Evolutionary conservation across 2,329 filamentous ascomycete species (phyloP).

Genomic region (Chaetomium sp.): DNA sequence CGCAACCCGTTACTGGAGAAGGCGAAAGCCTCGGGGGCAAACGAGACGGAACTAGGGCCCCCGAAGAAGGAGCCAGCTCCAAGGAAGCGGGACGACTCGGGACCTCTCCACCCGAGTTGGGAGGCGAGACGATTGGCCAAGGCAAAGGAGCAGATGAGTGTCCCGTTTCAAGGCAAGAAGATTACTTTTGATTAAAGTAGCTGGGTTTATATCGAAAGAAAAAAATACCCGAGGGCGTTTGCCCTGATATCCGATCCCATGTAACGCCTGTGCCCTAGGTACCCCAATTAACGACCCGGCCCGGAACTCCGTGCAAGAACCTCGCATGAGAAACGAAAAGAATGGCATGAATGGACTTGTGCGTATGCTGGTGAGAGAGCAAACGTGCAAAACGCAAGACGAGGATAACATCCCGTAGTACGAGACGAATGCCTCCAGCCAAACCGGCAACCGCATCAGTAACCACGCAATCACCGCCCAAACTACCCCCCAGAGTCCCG

Average conservation of each 20-base stretch:
- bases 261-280: conserved; percentile 3
- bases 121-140: conserved; percentile 64
- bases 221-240: background rate
- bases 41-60: conserved; percentile 15
- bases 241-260: background rate
- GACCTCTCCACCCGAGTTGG: conserved; percentile 65
- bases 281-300: background rate
- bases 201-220: background rate
- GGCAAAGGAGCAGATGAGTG: conserved; percentile 53
- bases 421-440: background rate
- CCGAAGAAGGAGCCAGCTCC: conserved; percentile 27
- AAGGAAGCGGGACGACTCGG: conserved; percentile 39
- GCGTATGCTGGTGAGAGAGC: background rate
- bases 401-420: background rate
- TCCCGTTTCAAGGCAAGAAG: conserved; percentile 59
- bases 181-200: conserved; percentile 49
- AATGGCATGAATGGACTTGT: background rate
- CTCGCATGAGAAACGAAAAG: background rate
- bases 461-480: background rate
- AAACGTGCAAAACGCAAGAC: background rate
- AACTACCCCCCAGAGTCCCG: background rate
- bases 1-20: conserved; percentile 38
- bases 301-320: background rate
- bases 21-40: conserved; percentile 22
- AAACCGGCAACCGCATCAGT: background rate